Conservation (phyloP, 306 rosid species). For the Vicia villosa region DNA sequence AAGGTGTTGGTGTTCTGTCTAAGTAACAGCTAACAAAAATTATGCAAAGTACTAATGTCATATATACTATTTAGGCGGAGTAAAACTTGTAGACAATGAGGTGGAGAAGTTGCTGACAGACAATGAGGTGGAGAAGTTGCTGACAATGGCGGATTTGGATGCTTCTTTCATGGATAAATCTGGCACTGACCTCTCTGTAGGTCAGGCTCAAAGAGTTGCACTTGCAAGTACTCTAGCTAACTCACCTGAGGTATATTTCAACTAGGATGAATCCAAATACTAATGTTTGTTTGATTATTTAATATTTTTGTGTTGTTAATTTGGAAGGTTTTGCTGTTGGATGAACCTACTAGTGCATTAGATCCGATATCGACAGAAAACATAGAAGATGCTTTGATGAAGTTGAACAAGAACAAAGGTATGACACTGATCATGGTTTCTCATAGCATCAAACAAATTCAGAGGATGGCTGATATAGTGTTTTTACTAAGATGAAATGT, state of each 20-base stretch:
- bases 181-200: constrained; percentile 83
- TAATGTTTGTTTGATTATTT: too few relatives aligned
- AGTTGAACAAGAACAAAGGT: constrained; percentile 72
- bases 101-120: too few relatives aligned
- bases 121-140: constrained; percentile 69
- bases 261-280: not conserved
- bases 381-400: constrained; percentile 76
- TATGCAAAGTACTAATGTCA: too few relatives aligned
- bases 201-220: constrained; percentile 96
- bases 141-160: constrained; percentile 74
- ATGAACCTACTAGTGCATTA: constrained; percentile 93
- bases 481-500: too few relatives aligned
- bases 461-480: constrained; percentile 80
- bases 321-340: constrained; percentile 74
- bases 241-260: constrained; percentile 56
- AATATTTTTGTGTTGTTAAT: too few relatives aligned
- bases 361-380: constrained; percentile 92
- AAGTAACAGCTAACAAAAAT: too few relatives aligned
- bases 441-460: constrained; percentile 88
- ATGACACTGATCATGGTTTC: constrained; percentile 82
- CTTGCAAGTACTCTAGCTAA: constrained; percentile 93
- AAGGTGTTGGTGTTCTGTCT: too few relatives aligned
- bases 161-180: constrained; percentile 59
- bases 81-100: too few relatives aligned
- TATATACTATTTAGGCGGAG: too few relatives aligned